Percentiles rank a stretch among this genome's conserved stretches.
These are phyloP conservation scores for Mytilinidion resinicola DNA, from an alignment of 495 filamentous ascomycete genomes.

Conservation along the genomic window DNA sequence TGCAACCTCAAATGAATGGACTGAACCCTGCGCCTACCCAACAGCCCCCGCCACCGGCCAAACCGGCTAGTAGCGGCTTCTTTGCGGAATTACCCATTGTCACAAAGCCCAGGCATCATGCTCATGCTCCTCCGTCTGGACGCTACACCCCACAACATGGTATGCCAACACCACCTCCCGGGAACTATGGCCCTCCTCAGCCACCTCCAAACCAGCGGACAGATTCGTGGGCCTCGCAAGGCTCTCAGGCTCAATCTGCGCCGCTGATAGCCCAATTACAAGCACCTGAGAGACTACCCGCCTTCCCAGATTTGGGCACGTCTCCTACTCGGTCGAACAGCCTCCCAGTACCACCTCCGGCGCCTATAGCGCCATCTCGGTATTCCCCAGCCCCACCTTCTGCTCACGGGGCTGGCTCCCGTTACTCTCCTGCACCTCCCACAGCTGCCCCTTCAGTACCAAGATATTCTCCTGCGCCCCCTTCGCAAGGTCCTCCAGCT, in stretches of 20 bases:
- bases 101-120: slow-evolving; percentile 46
- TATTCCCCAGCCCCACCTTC: slow-evolving; percentile 26
- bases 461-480: slow-evolving; percentile 48
- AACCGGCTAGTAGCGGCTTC: slow-evolving; percentile 52
- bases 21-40: slow-evolving; percentile 1
- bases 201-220: slow-evolving; percentile 24
- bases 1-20: slow-evolving; percentile 17
- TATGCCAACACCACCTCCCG: slow-evolving; percentile 24
- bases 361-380: slow-evolving; percentile 17
- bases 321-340: slow-evolving; percentile 17
- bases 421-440: slow-evolving; percentile 31
- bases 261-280: slow-evolving; percentile 47
- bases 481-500: slow-evolving; percentile 34
- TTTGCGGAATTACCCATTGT: slow-evolving; percentile 81
- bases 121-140: slow-evolving; percentile 41
- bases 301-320: slow-evolving; percentile 43
- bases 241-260: slow-evolving; percentile 29
- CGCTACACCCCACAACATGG: slow-evolving; percentile 48
- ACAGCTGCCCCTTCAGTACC: slow-evolving; percentile 37
- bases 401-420: slow-evolving; percentile 6
- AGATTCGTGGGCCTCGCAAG: slow-evolving; percentile 26
- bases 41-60: slow-evolving; percentile 26
- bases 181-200: slow-evolving; percentile 24
- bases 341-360: slow-evolving; percentile 26
- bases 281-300: slow-evolving; percentile 44